phyloP scores from a whole-genome alignment of 306 rosid species.

The Chamaecrista fasciculata region DNA sequence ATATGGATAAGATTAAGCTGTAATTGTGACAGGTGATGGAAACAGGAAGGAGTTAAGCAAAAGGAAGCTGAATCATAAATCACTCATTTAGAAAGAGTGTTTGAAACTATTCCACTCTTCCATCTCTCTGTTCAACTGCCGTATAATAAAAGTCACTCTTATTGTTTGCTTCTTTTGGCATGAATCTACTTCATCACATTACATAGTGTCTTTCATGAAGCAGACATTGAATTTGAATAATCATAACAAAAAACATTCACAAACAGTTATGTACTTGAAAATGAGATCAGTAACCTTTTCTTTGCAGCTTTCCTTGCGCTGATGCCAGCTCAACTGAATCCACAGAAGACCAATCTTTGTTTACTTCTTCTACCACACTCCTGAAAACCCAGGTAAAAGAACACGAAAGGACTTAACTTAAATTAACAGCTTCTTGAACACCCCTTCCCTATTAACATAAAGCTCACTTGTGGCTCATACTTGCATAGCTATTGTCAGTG shows the following conservation, averaged over 20 bases:
- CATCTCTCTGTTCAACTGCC: not conserved
- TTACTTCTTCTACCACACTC: slow-evolving; percentile 2
- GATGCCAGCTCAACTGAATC: not conserved
- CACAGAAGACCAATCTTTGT: not conserved
- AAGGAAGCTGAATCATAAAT: not conserved
- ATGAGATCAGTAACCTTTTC: not conserved
- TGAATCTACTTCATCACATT: not conserved
- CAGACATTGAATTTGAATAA: not conserved
- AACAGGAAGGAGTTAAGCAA: not conserved
- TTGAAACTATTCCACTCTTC: not conserved
- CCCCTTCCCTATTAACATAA: not conserved
- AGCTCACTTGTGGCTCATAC: not conserved
- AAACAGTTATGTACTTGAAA: not conserved
- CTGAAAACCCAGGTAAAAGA: not conserved
- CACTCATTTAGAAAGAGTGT: not conserved
- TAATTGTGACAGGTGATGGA: not conserved
- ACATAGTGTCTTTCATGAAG: not conserved
- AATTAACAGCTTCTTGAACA: not conserved
- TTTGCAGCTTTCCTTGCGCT: not conserved
- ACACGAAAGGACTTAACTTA: not conserved
- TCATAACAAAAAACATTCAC: not conserved
- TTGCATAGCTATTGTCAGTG: not conserved
- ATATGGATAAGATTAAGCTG: not conserved
- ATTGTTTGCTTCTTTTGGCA: not conserved
- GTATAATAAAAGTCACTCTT: not conserved